Evolutionary conservation across 805 yeast genomes (phyloP), one percentile per base, ranked within the genome.

Genomic region (Zygotorulaspora sp.): DNA sequence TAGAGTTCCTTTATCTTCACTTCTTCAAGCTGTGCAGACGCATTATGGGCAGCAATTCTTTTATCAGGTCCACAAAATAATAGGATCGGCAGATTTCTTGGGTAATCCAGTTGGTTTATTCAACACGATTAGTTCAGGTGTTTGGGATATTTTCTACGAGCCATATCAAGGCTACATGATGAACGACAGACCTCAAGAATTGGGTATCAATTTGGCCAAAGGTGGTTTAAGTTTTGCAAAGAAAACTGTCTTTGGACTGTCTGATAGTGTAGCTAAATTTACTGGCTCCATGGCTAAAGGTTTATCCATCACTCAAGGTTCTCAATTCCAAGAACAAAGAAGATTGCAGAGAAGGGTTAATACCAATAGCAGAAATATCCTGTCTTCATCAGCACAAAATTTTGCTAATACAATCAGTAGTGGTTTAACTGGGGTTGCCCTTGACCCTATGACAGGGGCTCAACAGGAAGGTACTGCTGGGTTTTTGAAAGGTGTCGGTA

Each of bases 31-130:
- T 21, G 71, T 90, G 15, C 71, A 72, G 49, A 81, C 90, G 1
- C 97, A 92, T 60, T 92, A 92, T 58, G 82, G 89, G 8, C 97
- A 89, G 57, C 90, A 92, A 19, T 83, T 90, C 63, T 72, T 92
- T 42, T 88, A 85, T 56, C 98, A 92, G 62, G 68, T 92, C 22
- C 95, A 92, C 63, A 88, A 87, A 59, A 80, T 92, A 30, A 67
- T 94, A 22, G 99, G 99, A 0, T 87, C 96, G 13, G 98, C 97
- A 0, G 98, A 94, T 62, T 77, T 92, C 49, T 66, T 92, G 34
- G 99, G 98, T 15, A 92, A 94, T 49, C 99, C 99, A 0, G 97
- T 94, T 19, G 98, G 98, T 1, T 67, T 92, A 44, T 92, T 92
- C 67, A 92, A 86, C 58, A 89, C 88, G 49, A 69, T 92, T 40